These are phyloP conservation scores for Talaromyces thailandensis DNA, from an alignment of 495 filamentous ascomycete genomes.

Conservation along the genomic window DNA sequence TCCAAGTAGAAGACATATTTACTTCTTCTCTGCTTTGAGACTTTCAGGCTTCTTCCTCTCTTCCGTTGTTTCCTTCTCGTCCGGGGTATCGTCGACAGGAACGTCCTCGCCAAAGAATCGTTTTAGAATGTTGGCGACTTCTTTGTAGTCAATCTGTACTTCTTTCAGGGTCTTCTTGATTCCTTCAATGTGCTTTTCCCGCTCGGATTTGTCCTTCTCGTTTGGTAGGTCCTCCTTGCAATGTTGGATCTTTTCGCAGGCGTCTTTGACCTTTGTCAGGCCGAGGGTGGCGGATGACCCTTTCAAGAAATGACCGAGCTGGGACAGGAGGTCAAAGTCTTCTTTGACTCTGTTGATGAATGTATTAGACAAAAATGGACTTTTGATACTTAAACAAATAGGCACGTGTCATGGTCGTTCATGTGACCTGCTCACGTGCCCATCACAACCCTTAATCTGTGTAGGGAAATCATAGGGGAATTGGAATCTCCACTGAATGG, in stretches of 20 bases:
- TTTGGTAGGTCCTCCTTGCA: constrained; percentile 51
- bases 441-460: background rate
- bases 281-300: constrained; percentile 96
- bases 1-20: background rate
- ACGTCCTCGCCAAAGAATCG: constrained; percentile 54
- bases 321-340: constrained; percentile 65
- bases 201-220: constrained; percentile 62
- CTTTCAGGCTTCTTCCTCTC: background rate
- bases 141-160: constrained; percentile 69
- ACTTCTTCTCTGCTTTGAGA: constrained; percentile 13
- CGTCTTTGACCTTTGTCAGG: constrained; percentile 82
- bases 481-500: background rate
- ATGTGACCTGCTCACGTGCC: constrained; percentile 3
- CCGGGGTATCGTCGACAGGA: background rate
- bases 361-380: background rate
- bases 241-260: constrained; percentile 94
- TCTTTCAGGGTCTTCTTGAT: constrained; percentile 60
- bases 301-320: constrained; percentile 90
- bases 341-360: constrained; percentile 41
- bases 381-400: background rate
- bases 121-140: constrained; percentile 61
- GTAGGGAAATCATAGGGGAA: background rate
- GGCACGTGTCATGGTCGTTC: background rate
- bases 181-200: constrained; percentile 52
- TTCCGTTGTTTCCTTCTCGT: constrained; percentile 5